Evolutionary conservation across 2,329 filamentous ascomycete genomes (phyloP).

Genomic region (Decorospora gaudefroyi): DNA sequence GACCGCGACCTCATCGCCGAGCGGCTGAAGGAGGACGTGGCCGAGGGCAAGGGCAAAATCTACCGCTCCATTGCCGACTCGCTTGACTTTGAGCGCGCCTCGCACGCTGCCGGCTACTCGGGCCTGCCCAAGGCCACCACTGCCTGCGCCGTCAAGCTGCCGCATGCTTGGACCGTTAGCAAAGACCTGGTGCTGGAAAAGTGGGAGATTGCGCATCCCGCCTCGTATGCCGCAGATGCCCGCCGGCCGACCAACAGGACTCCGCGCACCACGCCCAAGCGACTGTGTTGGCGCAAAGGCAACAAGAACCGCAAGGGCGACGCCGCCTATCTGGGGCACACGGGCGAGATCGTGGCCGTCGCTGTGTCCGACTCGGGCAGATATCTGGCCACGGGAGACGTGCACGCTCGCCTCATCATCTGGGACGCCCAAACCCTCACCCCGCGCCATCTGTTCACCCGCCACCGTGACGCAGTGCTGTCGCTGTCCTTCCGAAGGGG

Average conservation of each 20-base stretch:
- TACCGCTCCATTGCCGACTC: conserved; percentile 79
- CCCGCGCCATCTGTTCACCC: conserved; percentile 81
- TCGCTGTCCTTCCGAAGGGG: conserved; percentile 82
- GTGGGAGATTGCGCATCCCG: conserved; percentile 75
- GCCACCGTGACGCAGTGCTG: conserved; percentile 87
- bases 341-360: conserved; percentile 77
- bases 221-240: conserved; percentile 30
- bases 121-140: conserved; percentile 79
- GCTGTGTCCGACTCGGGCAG: conserved; percentile 88
- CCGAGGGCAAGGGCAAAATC: conserved; percentile 86
- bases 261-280: conserved; percentile 65
- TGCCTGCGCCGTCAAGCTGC: conserved; percentile 75
- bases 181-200: conserved; percentile 86
- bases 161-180: conserved; percentile 84
- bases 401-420: conserved; percentile 81
- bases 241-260: conserved; percentile 47
- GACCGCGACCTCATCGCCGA: conserved; percentile 92
- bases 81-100: conserved; percentile 69
- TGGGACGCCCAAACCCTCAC: conserved; percentile 82
- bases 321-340: conserved; percentile 70
- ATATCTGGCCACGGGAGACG: conserved; percentile 87
- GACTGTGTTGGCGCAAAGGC: conserved; percentile 66
- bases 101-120: conserved; percentile 74
- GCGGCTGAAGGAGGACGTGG: conserved; percentile 80
- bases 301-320: conserved; percentile 64